phyloP scores from a whole-genome alignment of 495 filamentous ascomycete species.

The Aspergillus hancockii region DNA sequence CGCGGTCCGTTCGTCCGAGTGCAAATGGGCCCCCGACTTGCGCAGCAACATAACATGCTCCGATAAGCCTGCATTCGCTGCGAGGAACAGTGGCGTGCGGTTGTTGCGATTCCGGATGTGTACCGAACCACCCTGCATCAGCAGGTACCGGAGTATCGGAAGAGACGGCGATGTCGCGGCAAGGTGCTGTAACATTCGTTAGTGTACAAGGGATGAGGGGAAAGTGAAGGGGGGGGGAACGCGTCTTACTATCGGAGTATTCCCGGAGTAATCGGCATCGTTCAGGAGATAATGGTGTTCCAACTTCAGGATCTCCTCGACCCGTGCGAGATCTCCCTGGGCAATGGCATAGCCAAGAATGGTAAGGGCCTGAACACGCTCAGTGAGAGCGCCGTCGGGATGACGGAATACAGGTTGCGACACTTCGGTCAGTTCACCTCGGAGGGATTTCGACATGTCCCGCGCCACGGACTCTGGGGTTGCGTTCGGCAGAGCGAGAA shows the following conservation, averaged over 20 bases:
- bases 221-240: constrained; percentile 4
- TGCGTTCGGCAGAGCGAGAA: constrained; percentile 70
- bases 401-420: constrained; percentile 67
- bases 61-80: constrained; percentile 60
- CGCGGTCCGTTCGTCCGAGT: constrained; percentile 59
- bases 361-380: constrained; percentile 57
- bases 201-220: not conserved
- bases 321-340: constrained; percentile 64
- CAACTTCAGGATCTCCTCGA: constrained; percentile 64
- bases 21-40: constrained; percentile 71
- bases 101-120: constrained; percentile 80
- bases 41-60: constrained; percentile 67
- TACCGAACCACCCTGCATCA: constrained; percentile 79
- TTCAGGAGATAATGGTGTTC: constrained; percentile 70
- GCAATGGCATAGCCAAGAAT: constrained; percentile 81
- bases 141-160: constrained; percentile 68
- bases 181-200: constrained; percentile 52
- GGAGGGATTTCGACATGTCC: constrained; percentile 73
- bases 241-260: constrained; percentile 72
- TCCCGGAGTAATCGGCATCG: constrained; percentile 82
- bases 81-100: constrained; percentile 80
- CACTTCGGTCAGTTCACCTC: constrained; percentile 85
- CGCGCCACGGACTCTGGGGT: constrained; percentile 60
- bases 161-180: constrained; percentile 60
- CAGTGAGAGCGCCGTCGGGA: constrained; percentile 56